A percentile compares a stretch with the other conserved stretches of the same genome.
Evolutionary conservation across 352 stramenopile species (phyloP).

Genomic region (Phytophthora melonis): DNA sequence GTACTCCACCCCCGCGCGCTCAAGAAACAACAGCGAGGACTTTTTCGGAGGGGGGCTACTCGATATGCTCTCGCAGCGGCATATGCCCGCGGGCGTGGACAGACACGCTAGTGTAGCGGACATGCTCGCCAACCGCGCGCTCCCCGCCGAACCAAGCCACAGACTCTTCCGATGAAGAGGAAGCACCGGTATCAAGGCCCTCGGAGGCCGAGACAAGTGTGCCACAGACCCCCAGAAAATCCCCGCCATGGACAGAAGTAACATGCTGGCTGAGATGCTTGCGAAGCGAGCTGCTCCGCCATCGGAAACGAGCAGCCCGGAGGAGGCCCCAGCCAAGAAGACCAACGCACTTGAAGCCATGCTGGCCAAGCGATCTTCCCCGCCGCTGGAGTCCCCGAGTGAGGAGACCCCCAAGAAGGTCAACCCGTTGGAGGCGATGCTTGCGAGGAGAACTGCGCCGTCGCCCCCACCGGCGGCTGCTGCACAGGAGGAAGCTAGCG

Average conservation of each 20-base stretch:
- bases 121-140: slow-evolving; percentile 38
- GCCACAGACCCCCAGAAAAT: slow-evolving; percentile 14
- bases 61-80: slow-evolving; percentile 46
- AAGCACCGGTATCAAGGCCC: slow-evolving; percentile 8
- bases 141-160: slow-evolving; percentile 12
- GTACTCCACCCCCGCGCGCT: slow-evolving; percentile 36
- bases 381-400: slow-evolving; percentile 4
- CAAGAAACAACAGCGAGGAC: slow-evolving; percentile 44
- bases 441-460: slow-evolving; percentile 40
- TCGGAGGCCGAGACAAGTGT: not conserved
- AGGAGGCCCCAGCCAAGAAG: slow-evolving; percentile 15
- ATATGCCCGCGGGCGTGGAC: slow-evolving; percentile 44
- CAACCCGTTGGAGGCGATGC: slow-evolving; percentile 57
- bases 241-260: slow-evolving; percentile 27
- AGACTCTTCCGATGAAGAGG: slow-evolving; percentile 18
- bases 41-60: slow-evolving; percentile 37
- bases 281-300: slow-evolving; percentile 32
- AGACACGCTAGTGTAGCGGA: slow-evolving; percentile 45
- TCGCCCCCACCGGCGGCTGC: not conserved
- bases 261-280: slow-evolving; percentile 53
- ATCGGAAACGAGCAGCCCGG: slow-evolving; percentile 12
- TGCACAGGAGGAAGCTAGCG: slow-evolving; percentile 19
- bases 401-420: slow-evolving; percentile 31
- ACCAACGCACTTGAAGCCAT: slow-evolving; percentile 50
- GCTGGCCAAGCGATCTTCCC: slow-evolving; percentile 38